Evolutionary conservation across 768 basidiomycete genomes (phyloP).

Genomic region (Naganishia vishniacii): DNA sequence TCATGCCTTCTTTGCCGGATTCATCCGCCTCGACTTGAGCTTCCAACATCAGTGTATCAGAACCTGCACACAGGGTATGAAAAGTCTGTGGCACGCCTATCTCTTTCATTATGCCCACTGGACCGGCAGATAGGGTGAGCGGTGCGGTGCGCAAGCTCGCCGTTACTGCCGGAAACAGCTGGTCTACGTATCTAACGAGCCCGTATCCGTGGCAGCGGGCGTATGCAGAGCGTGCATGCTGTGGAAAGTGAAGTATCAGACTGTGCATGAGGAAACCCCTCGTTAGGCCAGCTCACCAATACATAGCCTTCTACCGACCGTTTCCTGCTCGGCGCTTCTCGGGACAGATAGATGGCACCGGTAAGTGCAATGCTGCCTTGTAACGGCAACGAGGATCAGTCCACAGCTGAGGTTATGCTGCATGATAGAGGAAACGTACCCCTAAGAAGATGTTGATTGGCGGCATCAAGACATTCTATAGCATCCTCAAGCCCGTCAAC

Average conservation of each 20-base stretch:
- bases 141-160: neutral
- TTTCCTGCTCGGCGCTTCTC: neutral
- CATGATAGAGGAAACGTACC: constrained; percentile 6
- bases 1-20: neutral
- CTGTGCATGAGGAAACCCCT: neutral
- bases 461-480: neutral
- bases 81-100: no score
- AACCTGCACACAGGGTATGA: neutral
- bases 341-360: neutral
- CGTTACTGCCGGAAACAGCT: neutral
- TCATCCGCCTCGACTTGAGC: neutral
- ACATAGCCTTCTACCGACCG: neutral
- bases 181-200: neutral
- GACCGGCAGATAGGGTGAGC: no score
- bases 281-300: neutral
- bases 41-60: neutral
- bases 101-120: neutral
- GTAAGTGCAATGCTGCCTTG: neutral
- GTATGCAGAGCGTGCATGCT: constrained; percentile 9
- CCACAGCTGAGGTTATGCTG: no score
- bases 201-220: neutral
- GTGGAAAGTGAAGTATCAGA: neutral
- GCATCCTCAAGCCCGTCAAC: neutral
- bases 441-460: constrained; percentile 6
- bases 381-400: neutral